Conservation (phyloP, 2,329 filamentous ascomycete genomes). For the Volutella citrinella region DNA sequence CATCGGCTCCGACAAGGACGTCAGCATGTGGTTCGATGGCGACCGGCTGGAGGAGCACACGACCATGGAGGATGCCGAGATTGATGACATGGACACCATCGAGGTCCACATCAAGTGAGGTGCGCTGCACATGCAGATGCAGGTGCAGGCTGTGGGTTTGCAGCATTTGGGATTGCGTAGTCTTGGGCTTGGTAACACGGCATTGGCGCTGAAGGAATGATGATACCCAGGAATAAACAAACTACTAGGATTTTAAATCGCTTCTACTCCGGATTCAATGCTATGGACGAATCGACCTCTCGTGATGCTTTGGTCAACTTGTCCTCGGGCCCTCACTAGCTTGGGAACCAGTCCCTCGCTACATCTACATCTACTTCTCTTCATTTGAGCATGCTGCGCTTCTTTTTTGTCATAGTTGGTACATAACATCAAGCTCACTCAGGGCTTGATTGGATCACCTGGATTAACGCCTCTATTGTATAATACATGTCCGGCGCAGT, state of each 20-base stretch:
- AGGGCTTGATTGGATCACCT: too few species aligned
- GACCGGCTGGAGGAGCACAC: conserved; percentile 61
- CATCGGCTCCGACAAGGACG: conserved; percentile 47
- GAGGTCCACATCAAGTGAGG: conserved; percentile 65
- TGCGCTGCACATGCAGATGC: too few species aligned
- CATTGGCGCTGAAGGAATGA: conserved; percentile 17
- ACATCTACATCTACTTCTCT: too few species aligned
- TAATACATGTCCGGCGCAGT: conserved; percentile 8
- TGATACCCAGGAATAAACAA: conserved; percentile 27
- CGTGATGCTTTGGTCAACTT: too few species aligned
- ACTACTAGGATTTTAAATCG: background rate
- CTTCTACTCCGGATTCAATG: conserved; percentile 8
- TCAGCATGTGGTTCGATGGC: conserved; percentile 73
- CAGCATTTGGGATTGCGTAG: too few species aligned
- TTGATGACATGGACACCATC: conserved; percentile 71
- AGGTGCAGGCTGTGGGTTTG: too few species aligned
- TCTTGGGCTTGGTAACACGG: conserved; percentile 1
- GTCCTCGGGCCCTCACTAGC: too few species aligned
- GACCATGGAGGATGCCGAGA: conserved; percentile 64
- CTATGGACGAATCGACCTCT: too few species aligned
- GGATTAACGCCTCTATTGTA: conserved; percentile 16
- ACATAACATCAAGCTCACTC: too few species aligned
- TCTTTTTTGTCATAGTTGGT: conserved; percentile 7
- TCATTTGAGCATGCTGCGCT: too few species aligned
- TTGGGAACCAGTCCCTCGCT: too few species aligned